phyloP scores from a whole-genome alignment of 208 protist genomes.

The Acanthamoeba pearcei region DNA sequence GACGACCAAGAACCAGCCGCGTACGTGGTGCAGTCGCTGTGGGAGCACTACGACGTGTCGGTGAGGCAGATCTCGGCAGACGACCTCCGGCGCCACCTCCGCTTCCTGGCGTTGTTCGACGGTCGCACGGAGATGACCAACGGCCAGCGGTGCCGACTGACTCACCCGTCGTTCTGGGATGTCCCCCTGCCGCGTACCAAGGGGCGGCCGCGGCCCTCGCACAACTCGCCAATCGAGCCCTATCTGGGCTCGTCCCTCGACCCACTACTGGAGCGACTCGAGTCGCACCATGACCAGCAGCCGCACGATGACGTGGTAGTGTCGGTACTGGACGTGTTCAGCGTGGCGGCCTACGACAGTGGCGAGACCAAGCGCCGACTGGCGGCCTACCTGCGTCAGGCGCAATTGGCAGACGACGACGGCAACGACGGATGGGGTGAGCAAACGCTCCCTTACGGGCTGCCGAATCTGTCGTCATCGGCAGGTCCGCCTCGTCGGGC shows the following conservation, averaged over 20 bases:
- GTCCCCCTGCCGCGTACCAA: background rate
- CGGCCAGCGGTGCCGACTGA: background rate
- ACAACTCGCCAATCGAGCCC: background rate
- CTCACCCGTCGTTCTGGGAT: background rate
- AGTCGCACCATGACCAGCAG: background rate
- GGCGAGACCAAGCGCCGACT: background rate
- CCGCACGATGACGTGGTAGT: background rate
- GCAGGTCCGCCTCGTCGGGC: background rate
- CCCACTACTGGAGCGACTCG: background rate
- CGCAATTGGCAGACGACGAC: background rate
- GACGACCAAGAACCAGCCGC: background rate
- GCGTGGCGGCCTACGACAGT: background rate
- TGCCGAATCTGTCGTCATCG: background rate
- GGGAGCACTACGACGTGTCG: conserved; percentile 34
- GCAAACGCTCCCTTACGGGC: no score
- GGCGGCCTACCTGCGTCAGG: background rate
- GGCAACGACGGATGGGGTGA: no score
- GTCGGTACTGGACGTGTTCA: background rate
- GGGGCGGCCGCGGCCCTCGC: background rate
- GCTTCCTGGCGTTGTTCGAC: background rate
- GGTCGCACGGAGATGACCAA: background rate
- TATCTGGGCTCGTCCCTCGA: background rate
- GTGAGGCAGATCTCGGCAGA: background rate
- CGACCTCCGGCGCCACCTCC: background rate
- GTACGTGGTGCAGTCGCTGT: conserved; percentile 1